Conservation (phyloP, 345 rosid species). For the Sisymbrium irio region DNA sequence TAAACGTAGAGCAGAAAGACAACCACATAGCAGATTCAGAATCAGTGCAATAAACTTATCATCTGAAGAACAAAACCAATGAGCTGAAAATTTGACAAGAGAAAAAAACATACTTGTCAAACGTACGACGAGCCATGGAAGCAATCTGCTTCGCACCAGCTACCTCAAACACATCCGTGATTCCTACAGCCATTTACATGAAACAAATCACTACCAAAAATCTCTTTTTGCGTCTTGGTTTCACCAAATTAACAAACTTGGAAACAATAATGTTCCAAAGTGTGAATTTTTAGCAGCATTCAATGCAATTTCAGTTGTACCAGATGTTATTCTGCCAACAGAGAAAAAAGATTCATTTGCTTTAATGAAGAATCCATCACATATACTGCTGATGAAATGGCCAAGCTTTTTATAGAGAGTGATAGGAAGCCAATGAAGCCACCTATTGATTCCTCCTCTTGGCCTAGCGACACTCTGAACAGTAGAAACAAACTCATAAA, state of each 20-base stretch:
- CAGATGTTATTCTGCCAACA: slow-evolving; percentile 31
- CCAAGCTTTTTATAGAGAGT: slow-evolving; percentile 52
- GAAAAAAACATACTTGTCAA: slow-evolving; percentile 47
- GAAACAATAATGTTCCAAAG: not conserved
- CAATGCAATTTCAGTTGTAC: slow-evolving; percentile 25
- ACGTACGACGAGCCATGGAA: slow-evolving; percentile 56
- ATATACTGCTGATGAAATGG: slow-evolving; percentile 38
- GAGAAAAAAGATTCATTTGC: not conserved
- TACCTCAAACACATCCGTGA: slow-evolving; percentile 48
- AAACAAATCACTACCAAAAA: not conserved
- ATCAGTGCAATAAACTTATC: not conserved
- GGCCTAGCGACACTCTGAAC: slow-evolving; percentile 78
- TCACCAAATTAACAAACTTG: not conserved
- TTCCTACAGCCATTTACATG: slow-evolving; percentile 39
- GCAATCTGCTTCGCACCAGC: slow-evolving; percentile 84
- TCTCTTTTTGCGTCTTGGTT: not conserved
- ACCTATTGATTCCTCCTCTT: slow-evolving; percentile 66
- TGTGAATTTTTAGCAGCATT: not conserved
- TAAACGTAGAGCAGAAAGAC: not conserved
- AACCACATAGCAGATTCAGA: not conserved
- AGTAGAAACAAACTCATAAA: not conserved
- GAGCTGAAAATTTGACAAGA: not conserved
- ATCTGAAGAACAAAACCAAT: not conserved
- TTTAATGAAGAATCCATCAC: slow-evolving; percentile 25
- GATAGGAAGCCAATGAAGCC: slow-evolving; percentile 84